Percentiles rank a stretch among this genome's conserved stretches.
phyloP scores from a whole-genome alignment of 768 basidiomycete species.

The Tulasnella sp. region DNA sequence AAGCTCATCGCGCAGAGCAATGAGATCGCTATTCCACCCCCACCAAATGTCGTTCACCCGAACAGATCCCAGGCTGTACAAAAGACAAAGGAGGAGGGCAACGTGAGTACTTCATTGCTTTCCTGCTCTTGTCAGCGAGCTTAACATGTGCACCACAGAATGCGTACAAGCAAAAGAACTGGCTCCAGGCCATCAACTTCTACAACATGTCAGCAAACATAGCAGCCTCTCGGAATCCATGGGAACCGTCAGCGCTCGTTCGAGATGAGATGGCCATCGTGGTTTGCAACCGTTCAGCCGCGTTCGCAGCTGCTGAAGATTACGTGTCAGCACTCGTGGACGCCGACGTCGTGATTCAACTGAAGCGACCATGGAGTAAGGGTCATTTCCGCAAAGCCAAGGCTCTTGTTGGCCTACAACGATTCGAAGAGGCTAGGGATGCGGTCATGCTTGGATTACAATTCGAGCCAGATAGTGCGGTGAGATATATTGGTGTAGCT shows the following conservation, averaged over 20 bases:
- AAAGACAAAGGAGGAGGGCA: slow-evolving; percentile 85
- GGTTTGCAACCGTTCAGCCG: slow-evolving; percentile 84
- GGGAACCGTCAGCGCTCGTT: slow-evolving; percentile 74
- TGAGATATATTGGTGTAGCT: slow-evolving; percentile 25
- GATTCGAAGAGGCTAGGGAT: slow-evolving; percentile 64
- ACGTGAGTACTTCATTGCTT: slow-evolving; percentile 42
- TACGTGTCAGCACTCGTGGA: slow-evolving; percentile 71
- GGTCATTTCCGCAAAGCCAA: slow-evolving; percentile 93
- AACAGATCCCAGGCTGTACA: slow-evolving; percentile 66
- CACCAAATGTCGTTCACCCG: slow-evolving; percentile 61
- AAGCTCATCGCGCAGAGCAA: slow-evolving; percentile 51
- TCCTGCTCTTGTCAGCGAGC: background rate
- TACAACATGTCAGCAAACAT: slow-evolving; percentile 71
- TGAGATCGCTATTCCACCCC: slow-evolving; percentile 65
- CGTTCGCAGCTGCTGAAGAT: slow-evolving; percentile 67
- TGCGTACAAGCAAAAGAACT: slow-evolving; percentile 65
- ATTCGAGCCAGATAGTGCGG: slow-evolving; percentile 62
- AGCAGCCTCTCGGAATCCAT: slow-evolving; percentile 72
- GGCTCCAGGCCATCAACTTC: slow-evolving; percentile 56
- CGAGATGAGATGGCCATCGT: slow-evolving; percentile 86
- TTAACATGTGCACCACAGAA: slow-evolving; percentile 33
- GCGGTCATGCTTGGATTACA: slow-evolving; percentile 73
- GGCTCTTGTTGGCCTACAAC: slow-evolving; percentile 63
- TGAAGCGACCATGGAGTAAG: slow-evolving; percentile 86
- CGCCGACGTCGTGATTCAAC: slow-evolving; percentile 76